These are phyloP conservation scores for Trichoderma semiorbis DNA, from an alignment of 2,329 filamentous ascomycete species.

Conservation along the genomic window DNA sequence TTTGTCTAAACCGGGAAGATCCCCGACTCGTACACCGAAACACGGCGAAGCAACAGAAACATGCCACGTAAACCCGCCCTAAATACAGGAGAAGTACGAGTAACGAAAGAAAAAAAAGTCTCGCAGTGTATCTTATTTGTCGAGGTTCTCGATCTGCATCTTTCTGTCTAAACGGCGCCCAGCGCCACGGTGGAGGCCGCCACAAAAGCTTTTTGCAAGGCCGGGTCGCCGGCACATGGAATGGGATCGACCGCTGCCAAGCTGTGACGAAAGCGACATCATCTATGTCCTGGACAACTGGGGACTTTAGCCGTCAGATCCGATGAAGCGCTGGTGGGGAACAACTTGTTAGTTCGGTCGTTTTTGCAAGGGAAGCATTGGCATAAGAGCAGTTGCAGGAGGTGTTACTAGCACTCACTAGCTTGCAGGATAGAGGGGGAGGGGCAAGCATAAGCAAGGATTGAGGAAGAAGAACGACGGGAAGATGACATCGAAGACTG, in stretches of 20 bases:
- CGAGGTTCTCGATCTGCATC: neutral
- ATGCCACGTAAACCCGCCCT: neutral
- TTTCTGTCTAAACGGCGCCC: neutral
- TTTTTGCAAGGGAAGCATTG: neutral
- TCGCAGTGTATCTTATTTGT: neutral
- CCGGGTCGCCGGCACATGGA: neutral
- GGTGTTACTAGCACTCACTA: neutral
- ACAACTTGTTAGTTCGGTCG: neutral
- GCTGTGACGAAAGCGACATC: neutral
- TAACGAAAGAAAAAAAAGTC: neutral
- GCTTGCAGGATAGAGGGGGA: neutral
- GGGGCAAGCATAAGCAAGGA: neutral
- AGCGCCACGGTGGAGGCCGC: neutral
- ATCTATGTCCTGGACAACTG: neutral
- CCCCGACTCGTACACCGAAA: neutral
- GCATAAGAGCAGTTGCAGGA: neutral
- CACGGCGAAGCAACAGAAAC: neutral
- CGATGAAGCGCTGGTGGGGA: slow-evolving; percentile 1
- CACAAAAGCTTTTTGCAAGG: neutral
- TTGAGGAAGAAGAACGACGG: neutral
- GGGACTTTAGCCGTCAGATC: slow-evolving; percentile 11
- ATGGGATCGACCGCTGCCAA: neutral
- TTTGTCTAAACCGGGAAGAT: neutral
- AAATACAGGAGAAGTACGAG: neutral
- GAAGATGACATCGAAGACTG: neutral